These are phyloP conservation scores for Lodderomyces oxycetoniae DNA, from an alignment of 1,139 yeast species.

Conservation along the genomic window DNA sequence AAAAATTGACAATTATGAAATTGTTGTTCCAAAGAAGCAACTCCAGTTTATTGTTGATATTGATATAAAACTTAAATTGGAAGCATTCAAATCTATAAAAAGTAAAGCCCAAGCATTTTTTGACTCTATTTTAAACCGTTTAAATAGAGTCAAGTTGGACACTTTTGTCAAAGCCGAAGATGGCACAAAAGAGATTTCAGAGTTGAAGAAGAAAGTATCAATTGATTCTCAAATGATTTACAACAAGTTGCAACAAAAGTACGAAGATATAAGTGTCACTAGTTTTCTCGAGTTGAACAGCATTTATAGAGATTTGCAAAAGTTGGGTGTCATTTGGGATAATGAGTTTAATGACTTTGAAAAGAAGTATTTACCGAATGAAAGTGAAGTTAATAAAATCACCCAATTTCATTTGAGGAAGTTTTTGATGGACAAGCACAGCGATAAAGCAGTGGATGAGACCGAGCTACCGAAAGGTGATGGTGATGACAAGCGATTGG, in stretches of 20 bases:
- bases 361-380: constrained; percentile 75
- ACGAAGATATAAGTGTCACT: constrained; percentile 54
- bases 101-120: constrained; percentile 59
- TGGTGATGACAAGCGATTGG: too few relatives aligned
- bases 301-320: constrained; percentile 69
- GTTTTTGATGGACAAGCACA: constrained; percentile 54
- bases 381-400: constrained; percentile 85
- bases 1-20: constrained; percentile 67
- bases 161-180: constrained; percentile 68
- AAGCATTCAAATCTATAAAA: constrained; percentile 52
- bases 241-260: constrained; percentile 47
- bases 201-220: constrained; percentile 50
- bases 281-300: constrained; percentile 68
- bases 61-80: constrained; percentile 65
- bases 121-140: constrained; percentile 64
- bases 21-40: constrained; percentile 71
- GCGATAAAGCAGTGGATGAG: constrained; percentile 32
- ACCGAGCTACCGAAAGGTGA: too few relatives aligned
- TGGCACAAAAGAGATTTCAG: constrained; percentile 56
- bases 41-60: constrained; percentile 70
- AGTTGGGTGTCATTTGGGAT: constrained; percentile 86
- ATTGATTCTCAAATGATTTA: constrained; percentile 48
- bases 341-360: constrained; percentile 80
- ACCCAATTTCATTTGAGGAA: constrained; percentile 85
- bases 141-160: constrained; percentile 78